Base-by-base conservation (phyloP, 345 rosid genomes). In the Linum trigynum region DNA sequence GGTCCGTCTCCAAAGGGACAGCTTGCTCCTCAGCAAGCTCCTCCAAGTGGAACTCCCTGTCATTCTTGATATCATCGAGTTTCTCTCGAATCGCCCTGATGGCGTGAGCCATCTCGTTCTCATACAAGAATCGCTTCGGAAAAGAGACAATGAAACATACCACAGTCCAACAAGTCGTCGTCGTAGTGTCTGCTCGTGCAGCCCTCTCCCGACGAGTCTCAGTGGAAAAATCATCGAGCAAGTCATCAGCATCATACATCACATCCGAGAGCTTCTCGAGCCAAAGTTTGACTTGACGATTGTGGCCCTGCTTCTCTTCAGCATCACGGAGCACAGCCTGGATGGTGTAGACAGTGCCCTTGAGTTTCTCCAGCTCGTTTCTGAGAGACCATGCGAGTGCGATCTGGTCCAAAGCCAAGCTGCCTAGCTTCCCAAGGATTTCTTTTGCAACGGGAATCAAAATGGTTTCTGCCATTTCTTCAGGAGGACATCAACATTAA, bases 281-380 rank as follows among this genome's bases (percentile, higher is more conserved):
- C 32, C 32, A 23, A 23, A 23, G 32, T 23, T 23, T 23, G 32
- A 23, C 32, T 23, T 23, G 32, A 1, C 0, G 32, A 23, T 23
- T 23, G 32, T 23, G 32, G 32, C 64, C 23, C 36, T 64, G 65
- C 63, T 38, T 77, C 39, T 61, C 59, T 38, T 67, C 72, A 2
- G 70, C 75, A 66, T 77, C 75, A 7, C 50, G 58, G 1, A 73
- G 62, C 42, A 73, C 68, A 39, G 75, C 70, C 55, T 70, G 62
- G 43, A 68, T 57, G 32, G 32, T 23, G 1, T 0, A 23, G 32
- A 23, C 32, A 23, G 32, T 23, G 32, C 32, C 32, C 32, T 23
- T 23, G 32, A 23, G 32, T 23, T 23, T 23, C 32, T 23, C 32
- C 32, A 23, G 32, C 32, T 23, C 32, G 32, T 23, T 23, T 23